Evolutionary conservation across 2,329 filamentous ascomycete species (phyloP), one percentile per base, ranked within the genome.

Genomic region (Penicillium sp.): DNA sequence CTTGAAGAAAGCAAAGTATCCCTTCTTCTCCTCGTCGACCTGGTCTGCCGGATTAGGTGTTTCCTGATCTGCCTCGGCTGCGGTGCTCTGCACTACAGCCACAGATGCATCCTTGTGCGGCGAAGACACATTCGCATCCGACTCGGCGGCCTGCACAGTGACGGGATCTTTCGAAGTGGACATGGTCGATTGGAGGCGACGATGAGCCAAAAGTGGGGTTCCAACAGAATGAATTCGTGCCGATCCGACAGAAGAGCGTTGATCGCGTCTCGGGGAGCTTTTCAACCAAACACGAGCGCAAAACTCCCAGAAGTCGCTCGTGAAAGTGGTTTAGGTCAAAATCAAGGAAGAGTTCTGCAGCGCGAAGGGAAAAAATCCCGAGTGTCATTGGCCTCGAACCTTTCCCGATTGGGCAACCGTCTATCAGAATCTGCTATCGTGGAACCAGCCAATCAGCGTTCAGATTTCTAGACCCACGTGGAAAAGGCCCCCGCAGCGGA

Each of bases 1-100:
- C 52, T 74, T 75, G 47, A 96, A 72, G 67, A 92, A 96, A 29
- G 82, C 69, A 50, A 81, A 75, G 49, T 69, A 72, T 3, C 69
- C 63, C 48, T 69, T 67, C 64, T 72, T 71, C 37, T 64, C 47
- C 35, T 60, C 54, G 18, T 65, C 64, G 7, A 67, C 53, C 25
- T 61, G 61, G 29, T 67, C 66, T 11, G 60, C 64, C 6, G 57
- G 47, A 15, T 56, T 54, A 27, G 47, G 42, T 12, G 25, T 6
- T 5, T 27, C 10, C 5, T 22, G 18, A 9, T 47, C 42, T 11
- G 45, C 51, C 25, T 44, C 47, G 25, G 25, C 44, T 6, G 38
- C 32, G 28, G 40, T 26, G 28, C 25, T 41, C 27, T 27, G 40
- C 42, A 45, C 40, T 14, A 47, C 48, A 10, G 35, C 46, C 16